Conservation (phyloP, 257 asterid species). For the Capsicum chinense region DNA sequence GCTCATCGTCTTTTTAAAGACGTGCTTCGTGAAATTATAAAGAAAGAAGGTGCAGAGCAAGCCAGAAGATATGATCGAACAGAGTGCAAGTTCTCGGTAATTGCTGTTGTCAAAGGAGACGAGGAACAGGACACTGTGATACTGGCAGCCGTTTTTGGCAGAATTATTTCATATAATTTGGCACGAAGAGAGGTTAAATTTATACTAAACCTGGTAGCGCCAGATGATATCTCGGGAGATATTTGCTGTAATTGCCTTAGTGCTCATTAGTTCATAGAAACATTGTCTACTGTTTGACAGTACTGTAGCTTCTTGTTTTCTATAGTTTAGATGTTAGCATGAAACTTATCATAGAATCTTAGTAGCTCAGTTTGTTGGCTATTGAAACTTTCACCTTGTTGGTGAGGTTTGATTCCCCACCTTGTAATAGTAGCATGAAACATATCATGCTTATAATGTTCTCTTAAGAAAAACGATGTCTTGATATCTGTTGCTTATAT, state of each 20-base stretch:
- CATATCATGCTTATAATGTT: no score
- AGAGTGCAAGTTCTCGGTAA: background rate
- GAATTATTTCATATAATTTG: background rate
- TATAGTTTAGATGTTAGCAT: background rate
- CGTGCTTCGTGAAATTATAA: background rate
- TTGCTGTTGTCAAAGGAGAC: background rate
- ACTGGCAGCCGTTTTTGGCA: background rate
- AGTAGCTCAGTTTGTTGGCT: no score
- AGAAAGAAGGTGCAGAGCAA: constrained; percentile 1
- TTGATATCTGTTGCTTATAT: no score
- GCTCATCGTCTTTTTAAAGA: background rate
- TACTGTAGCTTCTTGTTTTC: background rate
- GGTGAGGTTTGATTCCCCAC: no score
- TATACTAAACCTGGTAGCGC: background rate
- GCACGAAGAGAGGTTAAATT: background rate
- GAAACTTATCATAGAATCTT: background rate
- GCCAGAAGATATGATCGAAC: background rate
- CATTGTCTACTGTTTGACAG: background rate
- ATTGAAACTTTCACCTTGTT: no score
- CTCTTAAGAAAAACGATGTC: no score
- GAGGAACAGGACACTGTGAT: background rate
- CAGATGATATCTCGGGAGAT: background rate
- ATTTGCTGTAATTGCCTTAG: background rate
- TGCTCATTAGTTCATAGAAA: background rate
- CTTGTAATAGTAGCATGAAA: no score